Evolutionary conservation across 2,329 filamentous ascomycete genomes (phyloP), one percentile per base, ranked within the genome.

Genomic region (Peltaster fructicola): DNA sequence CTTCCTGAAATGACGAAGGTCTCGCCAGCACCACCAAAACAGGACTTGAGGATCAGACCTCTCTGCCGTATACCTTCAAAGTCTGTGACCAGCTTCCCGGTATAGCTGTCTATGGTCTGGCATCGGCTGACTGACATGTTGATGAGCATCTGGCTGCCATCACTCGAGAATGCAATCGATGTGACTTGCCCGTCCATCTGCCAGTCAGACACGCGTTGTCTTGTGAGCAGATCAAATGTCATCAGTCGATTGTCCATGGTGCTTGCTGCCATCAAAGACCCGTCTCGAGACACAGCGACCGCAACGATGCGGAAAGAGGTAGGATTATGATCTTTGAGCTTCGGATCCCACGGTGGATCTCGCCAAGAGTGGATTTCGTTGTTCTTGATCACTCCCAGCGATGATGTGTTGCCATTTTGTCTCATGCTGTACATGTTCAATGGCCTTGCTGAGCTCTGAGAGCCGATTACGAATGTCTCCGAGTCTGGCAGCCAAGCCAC

Each of bases 1-100:
- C 82, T 92, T 7, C 88, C 88, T 41, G 79, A 85, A 14, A 90
- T 62, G 7, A 95, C 75, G 48, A 93, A 93, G 46, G 75, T 84
- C 53, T 93, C 82, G 30, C 79, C 74, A 2, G 85, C 84, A 15
- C 88, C 88, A 10, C 88, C 88, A 51, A 93, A 88, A 0, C 63
- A 59, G 40, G 73, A 78, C 24, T 85, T 66, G 30, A 98, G 90
- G 27, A 93, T 65, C 44, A 61, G 92, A 2, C 74, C 57, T 26
- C 70, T 73, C 33, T 82, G 79, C 20, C 63, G 66, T 33, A 84
- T 76, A 0, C 81, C 84, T 9, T 68, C 59, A 45, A 78, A 95
- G 37, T 63, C 71, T 37, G 76, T 73, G 4, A 85, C 58, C n/a
- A 73, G 59, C 15, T 73, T 68, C 10, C 72, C 68, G 2, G 71